Evolutionary conservation across 2,329 filamentous ascomycete species (phyloP), one percentile per base, ranked within the genome.

Genomic region (Cladosporium sp.): DNA sequence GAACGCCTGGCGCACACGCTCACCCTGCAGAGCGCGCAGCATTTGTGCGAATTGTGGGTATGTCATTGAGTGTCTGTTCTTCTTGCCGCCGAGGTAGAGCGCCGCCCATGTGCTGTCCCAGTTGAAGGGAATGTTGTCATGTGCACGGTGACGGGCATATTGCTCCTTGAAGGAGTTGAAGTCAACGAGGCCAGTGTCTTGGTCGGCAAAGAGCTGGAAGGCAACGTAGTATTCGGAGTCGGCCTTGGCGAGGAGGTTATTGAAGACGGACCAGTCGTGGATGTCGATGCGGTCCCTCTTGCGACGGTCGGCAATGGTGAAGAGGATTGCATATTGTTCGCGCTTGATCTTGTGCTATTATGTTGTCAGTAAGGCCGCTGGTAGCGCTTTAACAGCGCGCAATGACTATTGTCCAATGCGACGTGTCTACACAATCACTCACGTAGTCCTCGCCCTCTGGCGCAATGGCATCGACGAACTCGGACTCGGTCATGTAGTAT

Each of bases 201-300:
- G 87, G 67, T 90, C 83, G 72, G 97, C 93, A 76, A 99, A 99
- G 58, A 99, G 84, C 68, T 94, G 90, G 79, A 97, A 99, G 15
- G 94, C 93, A 68, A 99, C 96, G 76, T 97, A 92, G 78, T 99
- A 99, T 78, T 99, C 94, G 74, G 94, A 94, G 72, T 97, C 94
- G 62, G 94, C 89, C 78, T 97, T 97, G 66, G 83, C 82, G 60
- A 99, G 86, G 63, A 99, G 84, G 79, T 96, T 95, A 78, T 97
- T 90, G 76, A 97, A 99, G 64, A 89, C 88, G 49, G 84, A 86
- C 92, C 93, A 99, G 78, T 99, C 94, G 61, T 86, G 80, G 57
- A 97, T 78, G 67, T 79, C 89, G 66, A 99, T 81, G 67, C 84
- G 87, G 63, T 92, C 92, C 45, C 80, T 80, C 65, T 81, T 83